phyloP scores from a whole-genome alignment of 768 basidiomycete genomes.

The Strobilomyces echinocephalus region DNA sequence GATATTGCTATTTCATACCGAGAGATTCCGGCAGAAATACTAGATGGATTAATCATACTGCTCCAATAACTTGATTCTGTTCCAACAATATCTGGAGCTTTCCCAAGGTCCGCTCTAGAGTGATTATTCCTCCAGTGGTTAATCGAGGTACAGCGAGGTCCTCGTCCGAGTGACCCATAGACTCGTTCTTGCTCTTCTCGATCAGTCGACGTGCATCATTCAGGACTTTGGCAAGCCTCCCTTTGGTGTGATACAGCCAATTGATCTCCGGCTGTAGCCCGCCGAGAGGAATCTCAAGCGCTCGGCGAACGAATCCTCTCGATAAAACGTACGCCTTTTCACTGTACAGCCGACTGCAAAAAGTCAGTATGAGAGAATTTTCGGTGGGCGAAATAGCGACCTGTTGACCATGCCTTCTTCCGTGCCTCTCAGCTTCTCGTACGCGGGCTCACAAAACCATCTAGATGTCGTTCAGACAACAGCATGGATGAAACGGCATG shows the following conservation, averaged over 20 bases:
- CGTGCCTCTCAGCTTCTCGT: slow-evolving; percentile 87
- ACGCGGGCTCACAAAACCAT: slow-evolving; percentile 91
- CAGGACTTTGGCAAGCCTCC: slow-evolving; percentile 66
- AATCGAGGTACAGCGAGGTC: slow-evolving; percentile 68
- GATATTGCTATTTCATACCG: slow-evolving; percentile 22
- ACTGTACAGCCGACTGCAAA: slow-evolving; percentile 77
- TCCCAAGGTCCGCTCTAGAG: slow-evolving; percentile 66
- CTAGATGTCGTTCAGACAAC: slow-evolving; percentile 33
- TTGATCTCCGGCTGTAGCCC: slow-evolving; percentile 68
- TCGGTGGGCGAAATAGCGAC: slow-evolving; percentile 31
- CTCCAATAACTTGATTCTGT: slow-evolving; percentile 8
- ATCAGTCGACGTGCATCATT: slow-evolving; percentile 58
- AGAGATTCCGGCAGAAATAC: slow-evolving; percentile 14
- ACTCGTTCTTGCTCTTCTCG: slow-evolving; percentile 53
- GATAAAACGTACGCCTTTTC: slow-evolving; percentile 93
- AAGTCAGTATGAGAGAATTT: neutral
- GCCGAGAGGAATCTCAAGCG: slow-evolving; percentile 73
- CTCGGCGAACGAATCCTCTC: slow-evolving; percentile 84
- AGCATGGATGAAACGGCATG: neutral
- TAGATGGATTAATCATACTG: slow-evolving; percentile 15
- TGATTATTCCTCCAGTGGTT: slow-evolving; percentile 74
- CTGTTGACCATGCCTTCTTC: slow-evolving; percentile 87
- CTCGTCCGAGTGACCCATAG: slow-evolving; percentile 23
- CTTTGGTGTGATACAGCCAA: slow-evolving; percentile 64
- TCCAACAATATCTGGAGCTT: slow-evolving; percentile 52